phyloP scores from a whole-genome alignment of 129 eudicot genomes.

The Artemisia annua region DNA sequence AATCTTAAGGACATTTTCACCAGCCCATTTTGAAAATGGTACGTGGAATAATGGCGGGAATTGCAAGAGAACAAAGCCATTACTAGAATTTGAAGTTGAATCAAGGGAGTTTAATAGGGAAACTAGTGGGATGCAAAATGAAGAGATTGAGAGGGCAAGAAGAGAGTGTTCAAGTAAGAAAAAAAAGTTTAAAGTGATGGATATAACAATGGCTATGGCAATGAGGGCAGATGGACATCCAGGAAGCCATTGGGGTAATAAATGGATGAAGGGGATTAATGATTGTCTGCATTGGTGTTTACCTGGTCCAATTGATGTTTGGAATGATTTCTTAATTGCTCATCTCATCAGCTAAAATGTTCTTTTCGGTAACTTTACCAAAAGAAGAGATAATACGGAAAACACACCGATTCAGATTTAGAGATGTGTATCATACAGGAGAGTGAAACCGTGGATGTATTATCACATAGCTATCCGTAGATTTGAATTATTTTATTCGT shows the following conservation, averaged over 20 bases:
- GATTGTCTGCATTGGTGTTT: constrained; percentile 88
- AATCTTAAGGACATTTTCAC: constrained; percentile 62
- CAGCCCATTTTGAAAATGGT: constrained; percentile 80
- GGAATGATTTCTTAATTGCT: constrained; percentile 16
- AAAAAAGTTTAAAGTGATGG: constrained; percentile 51
- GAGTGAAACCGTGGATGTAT: no score
- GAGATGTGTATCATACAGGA: no score
- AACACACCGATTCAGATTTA: no score
- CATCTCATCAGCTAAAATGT: no score
- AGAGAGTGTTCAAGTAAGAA: constrained; percentile 9
- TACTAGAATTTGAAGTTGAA: constrained; percentile 23
- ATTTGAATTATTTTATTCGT: no score
- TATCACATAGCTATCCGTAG: no score
- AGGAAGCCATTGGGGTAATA: constrained; percentile 58
- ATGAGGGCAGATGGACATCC: constrained; percentile 94
- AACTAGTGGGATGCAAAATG: constrained; percentile 33
- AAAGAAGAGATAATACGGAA: no score
- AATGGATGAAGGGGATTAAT: constrained; percentile 46
- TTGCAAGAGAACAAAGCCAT: constrained; percentile 65
- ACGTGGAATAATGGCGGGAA: constrained; percentile 84
- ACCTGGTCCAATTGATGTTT: constrained; percentile 31
- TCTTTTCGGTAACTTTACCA: no score
- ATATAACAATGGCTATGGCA: constrained; percentile 56
- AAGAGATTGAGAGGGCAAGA: constrained; percentile 48
- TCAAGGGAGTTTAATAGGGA: constrained; percentile 41